Conservation (phyloP, 2,329 filamentous ascomycete genomes). For the Diaporthe helianthi region DNA sequence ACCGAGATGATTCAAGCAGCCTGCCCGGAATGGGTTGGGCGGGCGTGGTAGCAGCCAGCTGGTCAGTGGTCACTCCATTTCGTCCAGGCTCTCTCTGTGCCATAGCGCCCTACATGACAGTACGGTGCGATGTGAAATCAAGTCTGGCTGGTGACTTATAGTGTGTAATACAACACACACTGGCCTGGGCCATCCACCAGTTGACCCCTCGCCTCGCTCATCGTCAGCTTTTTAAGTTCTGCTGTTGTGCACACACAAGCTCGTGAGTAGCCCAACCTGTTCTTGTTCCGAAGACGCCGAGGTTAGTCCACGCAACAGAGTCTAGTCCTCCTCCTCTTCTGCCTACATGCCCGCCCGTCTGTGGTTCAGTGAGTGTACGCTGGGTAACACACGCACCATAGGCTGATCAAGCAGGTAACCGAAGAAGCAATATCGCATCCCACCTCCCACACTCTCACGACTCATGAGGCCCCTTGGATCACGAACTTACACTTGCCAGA, state of each 20-base stretch:
- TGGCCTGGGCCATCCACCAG: not conserved
- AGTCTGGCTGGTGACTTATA: slow-evolving; percentile 19
- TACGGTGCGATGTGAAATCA: not conserved
- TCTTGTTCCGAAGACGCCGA: slow-evolving; percentile 9
- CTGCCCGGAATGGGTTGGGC: not conserved
- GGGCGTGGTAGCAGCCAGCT: not conserved
- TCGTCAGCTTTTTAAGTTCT: slow-evolving; percentile 9
- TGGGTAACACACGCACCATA: not conserved
- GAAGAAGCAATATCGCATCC: slow-evolving; percentile 10
- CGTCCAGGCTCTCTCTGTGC: not conserved
- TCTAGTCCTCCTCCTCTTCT: not conserved
- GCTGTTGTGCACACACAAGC: slow-evolving; percentile 19
- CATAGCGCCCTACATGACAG: not conserved
- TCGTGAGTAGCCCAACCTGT: not conserved
- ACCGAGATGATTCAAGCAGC: not conserved
- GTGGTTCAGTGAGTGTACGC: not conserved
- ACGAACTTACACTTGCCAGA: not conserved
- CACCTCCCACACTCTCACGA: slow-evolving; percentile 6
- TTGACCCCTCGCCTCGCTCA: slow-evolving; percentile 16
- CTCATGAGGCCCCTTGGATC: slow-evolving; percentile 12
- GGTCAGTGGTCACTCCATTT: not conserved
- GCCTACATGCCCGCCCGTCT: not conserved
- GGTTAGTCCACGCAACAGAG: slow-evolving; percentile 1
- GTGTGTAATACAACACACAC: slow-evolving; percentile 5
- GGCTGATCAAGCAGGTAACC: slow-evolving; percentile 21